Evolutionary conservation across 108 stramenopile species (phyloP).

Genomic region (Pinguiococcus pyrenoidosus): DNA sequence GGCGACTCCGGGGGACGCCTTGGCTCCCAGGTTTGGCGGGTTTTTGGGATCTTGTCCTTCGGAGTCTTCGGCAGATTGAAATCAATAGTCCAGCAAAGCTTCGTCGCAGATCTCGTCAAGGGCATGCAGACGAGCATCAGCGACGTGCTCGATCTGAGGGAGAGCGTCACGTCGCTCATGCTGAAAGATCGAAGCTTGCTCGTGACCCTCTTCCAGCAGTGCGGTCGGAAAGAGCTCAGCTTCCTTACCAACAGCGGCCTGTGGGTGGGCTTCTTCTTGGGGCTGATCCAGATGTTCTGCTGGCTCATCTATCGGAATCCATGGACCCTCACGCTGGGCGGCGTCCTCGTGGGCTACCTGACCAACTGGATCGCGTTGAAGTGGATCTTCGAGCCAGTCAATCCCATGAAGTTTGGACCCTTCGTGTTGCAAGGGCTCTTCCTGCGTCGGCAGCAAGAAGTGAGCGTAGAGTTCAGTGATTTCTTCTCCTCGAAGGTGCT

Average conservation of each 20-base stretch:
- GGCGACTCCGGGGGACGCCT: slow-evolving; percentile 1
- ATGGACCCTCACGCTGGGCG: slow-evolving; percentile 71
- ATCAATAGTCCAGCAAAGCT: not conserved
- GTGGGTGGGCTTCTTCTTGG: slow-evolving; percentile 85
- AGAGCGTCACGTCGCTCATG: slow-evolving; percentile 15
- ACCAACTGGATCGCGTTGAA: slow-evolving; percentile 76
- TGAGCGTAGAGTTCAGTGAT: slow-evolving; percentile 22
- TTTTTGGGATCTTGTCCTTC: not conserved
- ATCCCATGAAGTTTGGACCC: slow-evolving; percentile 71
- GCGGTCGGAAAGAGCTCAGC: slow-evolving; percentile 40
- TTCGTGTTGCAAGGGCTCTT: slow-evolving; percentile 82
- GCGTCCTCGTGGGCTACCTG: slow-evolving; percentile 63
- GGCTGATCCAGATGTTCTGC: slow-evolving; percentile 74
- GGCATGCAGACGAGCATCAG: slow-evolving; percentile 13
- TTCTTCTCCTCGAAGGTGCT: slow-evolving; percentile 24
- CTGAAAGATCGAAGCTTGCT: slow-evolving; percentile 30
- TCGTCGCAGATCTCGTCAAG: slow-evolving; percentile 15
- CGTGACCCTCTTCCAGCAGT: slow-evolving; percentile 70
- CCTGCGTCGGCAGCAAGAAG: slow-evolving; percentile 57
- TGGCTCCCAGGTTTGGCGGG: slow-evolving; percentile 4
- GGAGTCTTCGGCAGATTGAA: not conserved
- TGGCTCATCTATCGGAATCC: slow-evolving; percentile 86
- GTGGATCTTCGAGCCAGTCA: slow-evolving; percentile 83
- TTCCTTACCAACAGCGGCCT: slow-evolving; percentile 34
- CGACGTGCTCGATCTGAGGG: slow-evolving; percentile 14